Evolutionary conservation across 2,329 filamentous ascomycete genomes (phyloP).

Genomic region (Aspergillus spinulosporus): DNA sequence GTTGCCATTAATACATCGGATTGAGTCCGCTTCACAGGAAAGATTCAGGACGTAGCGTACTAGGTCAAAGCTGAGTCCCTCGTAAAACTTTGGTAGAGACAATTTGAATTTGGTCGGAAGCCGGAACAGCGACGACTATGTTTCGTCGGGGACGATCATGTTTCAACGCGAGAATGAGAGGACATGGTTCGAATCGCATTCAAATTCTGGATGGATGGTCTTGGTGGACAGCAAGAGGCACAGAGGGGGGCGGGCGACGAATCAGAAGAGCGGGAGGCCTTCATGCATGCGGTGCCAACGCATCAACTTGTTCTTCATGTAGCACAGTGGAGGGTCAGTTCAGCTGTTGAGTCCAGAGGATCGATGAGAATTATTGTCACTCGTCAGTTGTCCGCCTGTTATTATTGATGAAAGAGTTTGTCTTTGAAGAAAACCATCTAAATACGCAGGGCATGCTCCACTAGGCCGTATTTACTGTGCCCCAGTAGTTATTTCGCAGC

Average conservation of each 20-base stretch:
- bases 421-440: background rate
- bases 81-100: background rate
- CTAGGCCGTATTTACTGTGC: no score
- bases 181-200: background rate
- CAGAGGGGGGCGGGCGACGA: slow-evolving; percentile 31
- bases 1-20: background rate
- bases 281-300: slow-evolving; percentile 38
- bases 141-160: slow-evolving; percentile 6
- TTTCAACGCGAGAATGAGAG: slow-evolving; percentile 7
- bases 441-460: background rate
- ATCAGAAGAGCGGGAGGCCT: slow-evolving; percentile 29
- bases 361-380: background rate
- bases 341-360: background rate
- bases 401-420: background rate
- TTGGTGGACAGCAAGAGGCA: slow-evolving; percentile 19
- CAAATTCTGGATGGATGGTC: slow-evolving; percentile 2
- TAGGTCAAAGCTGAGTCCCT: background rate
- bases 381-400: background rate
- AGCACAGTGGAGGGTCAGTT: slow-evolving; percentile 5
- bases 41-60: background rate
- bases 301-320: slow-evolving; percentile 18
- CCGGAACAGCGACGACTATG: background rate
- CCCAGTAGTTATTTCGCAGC: background rate
- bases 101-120: background rate
- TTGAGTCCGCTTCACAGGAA: no score